Base-by-base conservation (phyloP, 345 rosid genomes). In the Brassica carinata region DNA sequence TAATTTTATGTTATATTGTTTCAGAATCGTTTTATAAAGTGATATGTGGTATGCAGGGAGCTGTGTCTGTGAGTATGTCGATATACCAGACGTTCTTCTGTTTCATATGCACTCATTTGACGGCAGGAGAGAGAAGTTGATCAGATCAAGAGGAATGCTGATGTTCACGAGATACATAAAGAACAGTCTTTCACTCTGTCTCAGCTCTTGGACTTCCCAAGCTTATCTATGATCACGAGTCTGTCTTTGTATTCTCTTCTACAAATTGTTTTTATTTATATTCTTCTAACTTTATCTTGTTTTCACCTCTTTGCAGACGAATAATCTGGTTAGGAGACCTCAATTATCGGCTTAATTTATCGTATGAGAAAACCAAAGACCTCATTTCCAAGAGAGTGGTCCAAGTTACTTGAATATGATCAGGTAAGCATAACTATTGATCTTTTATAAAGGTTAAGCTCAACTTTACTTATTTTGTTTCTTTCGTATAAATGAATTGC, bases 311-410 rank as follows among this genome's bases (percentile, higher is more conserved):
- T 58, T 86, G 86, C 93, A 96, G 99, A 66, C 81, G 86, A 86
- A 85, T 96, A 65, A 85, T 96, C 48, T 96, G 98, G 99, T 81
- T 96, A 67, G 99, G 99, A n/a, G 99, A 96, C 84, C 85, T 96
- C 72, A 96, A 96, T 80, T 96, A 93, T 77, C 90, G 99, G 13
- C 87, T 96, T 79, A 93, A 89, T 82, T 53, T 88, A 84, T 83
- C 96, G 1, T 91, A 93, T 71, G 93, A 93, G 66, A 85, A 85
- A 85, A 85, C 89, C 31, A 83, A 81, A 67, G 94, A 91, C 59
- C 85, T 91, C 31, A 88, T 95, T 48, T 84, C 90, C 55, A 86
- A 67, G 81, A 85, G 85, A 90, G 65, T 95, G 97, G 96, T 86
- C 91, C 26, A 71, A 85, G 75, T 86, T 95, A 80, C 67, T 75